These are phyloP conservation scores for Kurtzmaniella quercitrusa DNA, from an alignment of 1,139 yeast species.

Conservation along the genomic window DNA sequence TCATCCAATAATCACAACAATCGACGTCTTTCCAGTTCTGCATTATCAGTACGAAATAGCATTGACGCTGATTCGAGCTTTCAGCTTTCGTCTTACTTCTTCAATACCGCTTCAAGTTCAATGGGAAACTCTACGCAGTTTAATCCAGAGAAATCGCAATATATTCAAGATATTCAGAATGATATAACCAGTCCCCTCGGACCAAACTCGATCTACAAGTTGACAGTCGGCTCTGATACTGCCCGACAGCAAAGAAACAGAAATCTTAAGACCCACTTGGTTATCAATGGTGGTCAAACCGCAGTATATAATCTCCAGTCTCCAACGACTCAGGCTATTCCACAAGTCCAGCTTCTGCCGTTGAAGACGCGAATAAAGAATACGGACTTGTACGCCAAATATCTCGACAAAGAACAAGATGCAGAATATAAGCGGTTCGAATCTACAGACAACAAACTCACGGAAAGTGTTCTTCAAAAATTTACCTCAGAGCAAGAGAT, in stretches of 20 bases:
- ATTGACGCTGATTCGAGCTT: constrained; percentile 35
- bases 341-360: constrained; percentile 70
- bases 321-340: constrained; percentile 82
- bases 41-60: constrained; percentile 28
- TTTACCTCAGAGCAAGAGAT: constrained; percentile 26
- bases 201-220: constrained; percentile 73
- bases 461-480: constrained; percentile 46
- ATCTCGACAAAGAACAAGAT: constrained; percentile 39
- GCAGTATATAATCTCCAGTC: constrained; percentile 47
- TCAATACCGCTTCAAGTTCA: constrained; percentile 14
- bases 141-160: background rate
- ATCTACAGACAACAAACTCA: constrained; percentile 43
- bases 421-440: constrained; percentile 56
- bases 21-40: constrained; percentile 19
- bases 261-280: constrained; percentile 30
- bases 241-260: constrained; percentile 33
- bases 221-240: constrained; percentile 57
- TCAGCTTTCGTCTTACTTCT: constrained; percentile 28
- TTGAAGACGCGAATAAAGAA: constrained; percentile 47
- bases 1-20: constrained; percentile 13
- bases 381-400: constrained; percentile 41
- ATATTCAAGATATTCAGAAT: constrained; percentile 1
- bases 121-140: constrained; percentile 11
- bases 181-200: constrained; percentile 58
- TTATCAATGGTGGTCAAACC: constrained; percentile 40